These are phyloP conservation scores for Xylaria arbuscula DNA, from an alignment of 2,329 filamentous ascomycete species.

Conservation along the genomic window DNA sequence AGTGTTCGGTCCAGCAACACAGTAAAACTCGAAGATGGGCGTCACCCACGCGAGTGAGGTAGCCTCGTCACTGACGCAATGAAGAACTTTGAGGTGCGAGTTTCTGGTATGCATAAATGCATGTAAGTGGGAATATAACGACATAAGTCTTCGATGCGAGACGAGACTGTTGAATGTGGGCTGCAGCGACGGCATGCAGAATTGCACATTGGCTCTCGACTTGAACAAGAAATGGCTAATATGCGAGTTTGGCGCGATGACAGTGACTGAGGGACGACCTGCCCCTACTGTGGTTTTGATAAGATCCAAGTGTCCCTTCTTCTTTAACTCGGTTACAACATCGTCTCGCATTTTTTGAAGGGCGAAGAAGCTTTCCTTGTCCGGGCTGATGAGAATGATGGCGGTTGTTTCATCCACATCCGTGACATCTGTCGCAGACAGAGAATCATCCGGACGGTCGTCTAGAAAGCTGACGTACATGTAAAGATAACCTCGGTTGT, in stretches of 20 bases:
- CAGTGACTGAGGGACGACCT: slow-evolving; percentile 76
- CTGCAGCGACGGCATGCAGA: slow-evolving; percentile 85
- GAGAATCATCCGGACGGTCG: slow-evolving; percentile 60
- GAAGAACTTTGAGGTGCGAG: slow-evolving; percentile 85
- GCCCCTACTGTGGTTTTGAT: slow-evolving; percentile 77
- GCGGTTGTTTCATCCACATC: slow-evolving; percentile 84
- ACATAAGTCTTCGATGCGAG: slow-evolving; percentile 78
- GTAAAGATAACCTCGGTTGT: slow-evolving; percentile 95
- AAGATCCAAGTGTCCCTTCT: slow-evolving; percentile 77
- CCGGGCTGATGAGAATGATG: slow-evolving; percentile 89
- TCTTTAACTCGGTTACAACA: slow-evolving; percentile 75
- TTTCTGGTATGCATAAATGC: slow-evolving; percentile 85
- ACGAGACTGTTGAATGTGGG: slow-evolving; percentile 71
- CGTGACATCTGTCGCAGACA: slow-evolving; percentile 61
- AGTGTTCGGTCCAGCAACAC: slow-evolving; percentile 82
- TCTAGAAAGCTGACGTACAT: slow-evolving; percentile 99
- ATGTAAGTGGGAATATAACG: slow-evolving; percentile 86
- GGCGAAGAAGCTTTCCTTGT: slow-evolving; percentile 93
- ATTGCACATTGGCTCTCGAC: slow-evolving; percentile 93
- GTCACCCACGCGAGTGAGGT: slow-evolving; percentile 92
- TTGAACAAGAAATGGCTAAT: slow-evolving; percentile 97
- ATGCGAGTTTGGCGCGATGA: slow-evolving; percentile 82
- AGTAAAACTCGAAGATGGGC: slow-evolving; percentile 92
- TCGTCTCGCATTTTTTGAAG: slow-evolving; percentile 78
- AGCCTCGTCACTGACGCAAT: slow-evolving; percentile 78